These are phyloP conservation scores for Erigeron philadelphicus DNA, from an alignment of 140 eudicot species.

Conservation along the genomic window DNA sequence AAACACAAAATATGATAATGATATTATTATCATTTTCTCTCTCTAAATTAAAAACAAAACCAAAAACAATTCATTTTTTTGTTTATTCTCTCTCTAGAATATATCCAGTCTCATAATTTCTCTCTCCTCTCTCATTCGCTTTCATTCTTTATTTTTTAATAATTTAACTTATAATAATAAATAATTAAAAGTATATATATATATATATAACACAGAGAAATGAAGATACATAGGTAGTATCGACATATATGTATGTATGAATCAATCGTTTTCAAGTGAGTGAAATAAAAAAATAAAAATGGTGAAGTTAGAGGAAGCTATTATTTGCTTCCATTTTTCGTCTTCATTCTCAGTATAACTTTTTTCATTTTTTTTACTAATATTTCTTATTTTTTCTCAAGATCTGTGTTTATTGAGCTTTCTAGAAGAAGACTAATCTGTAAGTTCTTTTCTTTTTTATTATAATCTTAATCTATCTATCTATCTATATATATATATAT, in stretches of 20 bases:
- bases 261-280: conserved; percentile 41
- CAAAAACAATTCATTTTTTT: background rate
- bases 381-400: conserved; percentile 7
- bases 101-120: conserved; percentile 16
- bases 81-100: conserved; percentile 38
- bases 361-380: background rate
- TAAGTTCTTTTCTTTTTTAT: background rate
- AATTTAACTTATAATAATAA: background rate
- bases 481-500: background rate
- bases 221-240: conserved; percentile 37
- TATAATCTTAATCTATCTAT: background rate
- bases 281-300: conserved; percentile 7
- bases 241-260: conserved; percentile 28
- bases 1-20: conserved; percentile 1
- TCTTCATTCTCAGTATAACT: conserved; percentile 28
- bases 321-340: conserved; percentile 44
- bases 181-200: background rate
- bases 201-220: conserved; percentile 5
- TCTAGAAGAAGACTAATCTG: conserved; percentile 7
- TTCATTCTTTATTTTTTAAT: conserved; percentile 2
- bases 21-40: too few relatives aligned
- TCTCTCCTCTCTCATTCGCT: conserved; percentile 31
- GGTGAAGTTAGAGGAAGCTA: conserved; percentile 33
- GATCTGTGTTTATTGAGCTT: conserved; percentile 33
- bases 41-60: too few relatives aligned